Percentiles rank a stretch among this genome's conserved stretches.
Conservation (phyloP, 2,329 filamentous ascomycete species). For the Colletotrichum chlorophyti region DNA sequence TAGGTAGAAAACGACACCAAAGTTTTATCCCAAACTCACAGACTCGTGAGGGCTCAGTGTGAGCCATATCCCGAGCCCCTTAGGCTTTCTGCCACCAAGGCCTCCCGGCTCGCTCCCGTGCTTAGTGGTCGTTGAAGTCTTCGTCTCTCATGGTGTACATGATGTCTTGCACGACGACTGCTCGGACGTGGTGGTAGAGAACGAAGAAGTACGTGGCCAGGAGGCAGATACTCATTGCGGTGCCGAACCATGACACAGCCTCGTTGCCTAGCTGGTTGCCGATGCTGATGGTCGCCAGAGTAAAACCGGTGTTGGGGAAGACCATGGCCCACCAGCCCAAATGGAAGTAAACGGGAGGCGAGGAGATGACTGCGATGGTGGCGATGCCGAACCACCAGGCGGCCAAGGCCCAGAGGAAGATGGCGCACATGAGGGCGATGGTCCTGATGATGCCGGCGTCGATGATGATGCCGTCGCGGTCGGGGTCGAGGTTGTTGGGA, state of each 20-base stretch:
- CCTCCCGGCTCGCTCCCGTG: not conserved
- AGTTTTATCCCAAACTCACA: not conserved
- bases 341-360: slow-evolving; percentile 59
- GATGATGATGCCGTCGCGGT: slow-evolving; percentile 47
- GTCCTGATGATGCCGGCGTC: slow-evolving; percentile 52
- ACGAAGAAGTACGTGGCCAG: slow-evolving; percentile 50
- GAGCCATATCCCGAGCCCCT: no score
- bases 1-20: not conserved
- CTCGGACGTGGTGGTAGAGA: slow-evolving; percentile 51
- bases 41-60: no score
- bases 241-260: slow-evolving; percentile 53
- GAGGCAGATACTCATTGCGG: slow-evolving; percentile 57
- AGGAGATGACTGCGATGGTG: slow-evolving; percentile 38
- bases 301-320: slow-evolving; percentile 68
- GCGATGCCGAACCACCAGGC: slow-evolving; percentile 63
- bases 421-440: slow-evolving; percentile 53
- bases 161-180: slow-evolving; percentile 59
- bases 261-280: slow-evolving; percentile 54
- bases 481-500: slow-evolving; percentile 52
- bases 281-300: slow-evolving; percentile 61
- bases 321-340: slow-evolving; percentile 71
- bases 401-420: slow-evolving; percentile 70
- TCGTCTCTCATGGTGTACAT: slow-evolving; percentile 63
- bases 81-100: no score
- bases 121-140: slow-evolving; percentile 39